These are phyloP conservation scores for Aspergillus saccharolyticus DNA, from an alignment of 495 filamentous ascomycete genomes.

Conservation along the genomic window DNA sequence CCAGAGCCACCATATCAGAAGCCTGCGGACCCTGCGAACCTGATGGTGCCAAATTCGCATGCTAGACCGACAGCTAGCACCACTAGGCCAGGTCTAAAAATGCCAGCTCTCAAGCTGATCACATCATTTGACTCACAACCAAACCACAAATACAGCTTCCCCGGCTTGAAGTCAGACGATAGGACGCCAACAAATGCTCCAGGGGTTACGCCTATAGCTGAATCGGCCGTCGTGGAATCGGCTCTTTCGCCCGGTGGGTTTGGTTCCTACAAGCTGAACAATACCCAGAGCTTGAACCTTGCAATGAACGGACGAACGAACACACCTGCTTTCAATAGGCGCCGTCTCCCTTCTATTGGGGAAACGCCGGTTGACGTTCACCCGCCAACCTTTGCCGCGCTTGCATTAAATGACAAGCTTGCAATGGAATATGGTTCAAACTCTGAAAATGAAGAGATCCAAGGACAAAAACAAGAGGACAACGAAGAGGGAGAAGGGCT, in stretches of 20 bases:
- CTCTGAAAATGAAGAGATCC: conserved; percentile 39
- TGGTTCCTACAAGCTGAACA: conserved; percentile 61
- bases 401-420: conserved; percentile 35
- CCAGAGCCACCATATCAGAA: conserved; percentile 28
- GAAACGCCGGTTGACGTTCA: conserved; percentile 63
- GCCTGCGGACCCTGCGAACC: conserved; percentile 21
- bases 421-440: conserved; percentile 44
- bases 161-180: conserved; percentile 60
- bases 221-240: conserved; percentile 82
- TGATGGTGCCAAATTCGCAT: conserved; percentile 24
- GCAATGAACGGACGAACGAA: conserved; percentile 69
- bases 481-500: conserved; percentile 22
- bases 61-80: conserved; percentile 21
- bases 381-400: conserved; percentile 41
- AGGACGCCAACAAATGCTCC: conserved; percentile 70
- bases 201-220: conserved; percentile 83
- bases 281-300: conserved; percentile 52
- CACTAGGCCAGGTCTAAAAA: conserved; percentile 55
- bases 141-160: conserved; percentile 60
- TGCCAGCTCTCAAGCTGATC: conserved; percentile 85
- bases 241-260: conserved; percentile 72
- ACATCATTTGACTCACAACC: conserved; percentile 70
- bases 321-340: conserved; percentile 64
- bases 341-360: conserved; percentile 77
- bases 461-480: conserved; percentile 27